These are phyloP conservation scores for Rosa lucieae DNA, from an alignment of 306 rosid genomes.

Conservation along the genomic window DNA sequence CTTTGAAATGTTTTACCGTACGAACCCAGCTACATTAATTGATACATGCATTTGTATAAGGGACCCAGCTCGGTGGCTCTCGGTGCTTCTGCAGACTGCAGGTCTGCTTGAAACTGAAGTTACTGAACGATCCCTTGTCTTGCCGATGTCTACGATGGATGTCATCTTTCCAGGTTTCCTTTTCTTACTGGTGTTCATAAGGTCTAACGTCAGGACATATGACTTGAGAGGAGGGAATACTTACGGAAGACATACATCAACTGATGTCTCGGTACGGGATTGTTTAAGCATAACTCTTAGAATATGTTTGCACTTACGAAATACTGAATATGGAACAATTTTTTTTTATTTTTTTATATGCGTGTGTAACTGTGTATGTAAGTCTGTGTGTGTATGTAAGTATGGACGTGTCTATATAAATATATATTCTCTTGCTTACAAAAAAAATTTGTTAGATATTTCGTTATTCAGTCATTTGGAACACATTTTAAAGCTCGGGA, in stretches of 20 bases:
- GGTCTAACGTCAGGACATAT: not conserved
- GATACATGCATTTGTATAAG: not conserved
- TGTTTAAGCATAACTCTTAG: too few species aligned
- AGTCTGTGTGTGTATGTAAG: too few species aligned
- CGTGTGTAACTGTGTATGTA: too few species aligned
- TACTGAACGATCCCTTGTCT: not conserved
- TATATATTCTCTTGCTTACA: too few species aligned
- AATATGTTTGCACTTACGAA: too few species aligned
- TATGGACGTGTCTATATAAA: too few species aligned
- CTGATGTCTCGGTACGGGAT: not conserved
- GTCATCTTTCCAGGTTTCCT: not conserved
- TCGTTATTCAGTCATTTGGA: too few species aligned
- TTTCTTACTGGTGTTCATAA: not conserved
- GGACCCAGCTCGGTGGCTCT: not conserved
- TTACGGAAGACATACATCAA: not conserved
- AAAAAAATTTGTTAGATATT: too few species aligned
- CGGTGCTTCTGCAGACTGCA: not conserved
- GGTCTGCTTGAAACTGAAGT: not conserved
- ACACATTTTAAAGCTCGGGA: too few species aligned
- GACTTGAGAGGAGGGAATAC: not conserved
- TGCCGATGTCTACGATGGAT: not conserved
- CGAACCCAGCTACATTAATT: not conserved
- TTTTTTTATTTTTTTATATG: too few species aligned
- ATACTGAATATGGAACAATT: too few species aligned
- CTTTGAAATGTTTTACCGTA: not conserved